These are phyloP conservation scores for Clitoria ternatea DNA, from an alignment of 306 rosid species.

Conservation along the genomic window DNA sequence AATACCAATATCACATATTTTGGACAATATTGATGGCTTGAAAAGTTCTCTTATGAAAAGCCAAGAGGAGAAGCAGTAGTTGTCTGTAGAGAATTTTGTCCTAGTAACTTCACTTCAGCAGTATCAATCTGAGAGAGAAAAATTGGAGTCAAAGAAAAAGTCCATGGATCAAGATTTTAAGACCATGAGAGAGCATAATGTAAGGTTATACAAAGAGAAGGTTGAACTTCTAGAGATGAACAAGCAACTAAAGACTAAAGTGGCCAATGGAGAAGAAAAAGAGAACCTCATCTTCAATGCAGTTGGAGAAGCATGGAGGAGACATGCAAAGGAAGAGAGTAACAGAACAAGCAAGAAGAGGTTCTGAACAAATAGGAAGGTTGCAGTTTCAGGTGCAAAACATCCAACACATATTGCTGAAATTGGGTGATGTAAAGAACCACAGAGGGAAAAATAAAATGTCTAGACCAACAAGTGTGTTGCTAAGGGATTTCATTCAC, in stretches of 20 bases:
- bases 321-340: constrained; percentile 33
- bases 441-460: constrained; percentile 46
- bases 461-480: constrained; percentile 53
- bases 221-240: constrained; percentile 54
- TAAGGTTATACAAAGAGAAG: constrained; percentile 46
- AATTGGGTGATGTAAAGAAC: constrained; percentile 61
- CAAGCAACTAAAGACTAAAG: constrained; percentile 45
- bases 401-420: constrained; percentile 66
- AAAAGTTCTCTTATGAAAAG: constrained; percentile 50
- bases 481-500: constrained; percentile 68
- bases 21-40: constrained; percentile 54
- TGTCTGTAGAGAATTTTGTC: constrained; percentile 65
- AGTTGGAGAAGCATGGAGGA: constrained; percentile 41
- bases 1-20: constrained; percentile 42
- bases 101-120: constrained; percentile 56
- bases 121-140: constrained; percentile 45
- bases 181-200: constrained; percentile 38
- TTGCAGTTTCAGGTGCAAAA: constrained; percentile 89
- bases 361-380: constrained; percentile 73
- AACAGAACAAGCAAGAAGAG: constrained; percentile 57
- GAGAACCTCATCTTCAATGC: constrained; percentile 41
- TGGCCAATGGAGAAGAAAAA: constrained; percentile 44
- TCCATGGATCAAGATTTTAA: constrained; percentile 49
- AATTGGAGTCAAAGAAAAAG: constrained; percentile 43
- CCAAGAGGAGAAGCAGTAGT: constrained; percentile 62